phyloP scores from a whole-genome alignment of 805 yeast genomes.

The Wickerhamomyces bovis region DNA sequence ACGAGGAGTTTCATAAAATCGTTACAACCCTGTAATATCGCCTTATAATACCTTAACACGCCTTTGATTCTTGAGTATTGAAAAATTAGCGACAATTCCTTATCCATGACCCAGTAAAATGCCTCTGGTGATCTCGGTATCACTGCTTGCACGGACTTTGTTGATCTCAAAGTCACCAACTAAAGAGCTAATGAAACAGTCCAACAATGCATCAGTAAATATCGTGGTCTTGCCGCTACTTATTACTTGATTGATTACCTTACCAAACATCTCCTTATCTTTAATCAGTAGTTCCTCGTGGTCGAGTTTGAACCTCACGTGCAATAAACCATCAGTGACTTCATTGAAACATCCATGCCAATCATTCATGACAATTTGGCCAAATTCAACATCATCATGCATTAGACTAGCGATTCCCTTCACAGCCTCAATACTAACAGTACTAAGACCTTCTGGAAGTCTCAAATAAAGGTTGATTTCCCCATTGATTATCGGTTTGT shows the following conservation, averaged over 20 bases:
- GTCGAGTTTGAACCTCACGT: conserved; percentile 34
- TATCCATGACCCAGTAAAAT: background rate
- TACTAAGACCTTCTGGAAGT: conserved; percentile 25
- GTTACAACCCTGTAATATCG: too few species aligned
- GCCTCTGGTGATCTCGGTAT: conserved; percentile 19
- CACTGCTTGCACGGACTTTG: conserved; percentile 22
- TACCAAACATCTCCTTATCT: conserved; percentile 34
- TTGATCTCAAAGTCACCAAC: conserved; percentile 30
- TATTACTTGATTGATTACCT: conserved; percentile 38
- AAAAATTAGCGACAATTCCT: background rate
- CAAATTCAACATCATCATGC: conserved; percentile 35
- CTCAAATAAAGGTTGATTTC: conserved; percentile 28
- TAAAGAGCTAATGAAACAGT: conserved; percentile 25
- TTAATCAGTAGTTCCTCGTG: conserved; percentile 37
- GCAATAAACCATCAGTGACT: conserved; percentile 19
- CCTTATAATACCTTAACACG: too few species aligned
- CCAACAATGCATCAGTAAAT: conserved; percentile 32
- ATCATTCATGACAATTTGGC: conserved; percentile 34
- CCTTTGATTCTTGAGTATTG: too few species aligned
- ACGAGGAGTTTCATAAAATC: too few species aligned
- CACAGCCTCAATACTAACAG: conserved; percentile 29
- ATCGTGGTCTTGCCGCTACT: conserved; percentile 33
- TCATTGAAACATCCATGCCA: conserved; percentile 42
- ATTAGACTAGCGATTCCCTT: conserved; percentile 37
- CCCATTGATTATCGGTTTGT: conserved; percentile 33